Evolutionary conservation across 805 yeast genomes (phyloP), one percentile per base, ranked within the genome.

Genomic region (Komagataella populi): DNA sequence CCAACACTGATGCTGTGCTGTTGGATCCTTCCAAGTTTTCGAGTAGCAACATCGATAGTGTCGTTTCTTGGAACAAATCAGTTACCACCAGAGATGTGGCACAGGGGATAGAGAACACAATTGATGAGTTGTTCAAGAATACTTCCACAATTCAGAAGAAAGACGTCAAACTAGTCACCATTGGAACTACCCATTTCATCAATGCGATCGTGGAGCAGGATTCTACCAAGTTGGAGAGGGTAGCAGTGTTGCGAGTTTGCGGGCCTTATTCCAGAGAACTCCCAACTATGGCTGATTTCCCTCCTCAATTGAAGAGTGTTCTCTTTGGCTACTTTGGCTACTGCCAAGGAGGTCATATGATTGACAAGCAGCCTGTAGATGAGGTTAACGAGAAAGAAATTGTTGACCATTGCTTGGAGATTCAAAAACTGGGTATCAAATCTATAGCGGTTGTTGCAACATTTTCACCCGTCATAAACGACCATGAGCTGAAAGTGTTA

Each of bases 181-280:
- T 74, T 54, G 78, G 79, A 14, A 74, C 78, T 3, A 74, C 78
- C 1, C 78, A 74, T 54, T 74, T 74, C 60, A 72, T 74, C 57
- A 74, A 74, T 59, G 76, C 78, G 14, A 74, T 74, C 22, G 65
- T 74, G 20, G 78, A 74, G 56, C 69, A 68, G 52, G 77, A 73
- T 56, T 54, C 59, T 23, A 67, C 70, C 4, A 58, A 74, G 48
- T 57, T 73, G 48, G 74, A 70, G 17, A 62, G 57, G 49, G 76
- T 73, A 14, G 78, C 77, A 0, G 76, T 73, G 3, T 51, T 74
- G n/a, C 59, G 79, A 55, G 53, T 74, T 10, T 69, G 71, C 55
- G 73, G 76, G 5, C 74, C 73, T 2, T 73, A 71, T 55, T 63
- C 74, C 1, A 56, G 56, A 4, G 59, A 64, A 16, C 56, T 63